phyloP scores from a whole-genome alignment of 2,329 filamentous ascomycete species.

The Aspergillus clavatus region DNA sequence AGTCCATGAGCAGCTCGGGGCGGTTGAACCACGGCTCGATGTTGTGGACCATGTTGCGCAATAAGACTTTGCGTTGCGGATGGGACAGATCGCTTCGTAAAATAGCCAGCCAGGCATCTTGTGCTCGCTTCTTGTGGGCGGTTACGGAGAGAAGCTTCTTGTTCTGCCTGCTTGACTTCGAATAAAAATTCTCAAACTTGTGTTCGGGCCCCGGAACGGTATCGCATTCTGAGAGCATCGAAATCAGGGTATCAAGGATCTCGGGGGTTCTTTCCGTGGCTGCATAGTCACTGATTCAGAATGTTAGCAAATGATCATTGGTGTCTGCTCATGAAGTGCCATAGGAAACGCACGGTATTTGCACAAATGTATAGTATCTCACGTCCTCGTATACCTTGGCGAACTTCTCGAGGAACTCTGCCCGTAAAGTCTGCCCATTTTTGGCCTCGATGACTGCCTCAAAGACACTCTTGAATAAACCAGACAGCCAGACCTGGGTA shows the following conservation, averaged over 20 bases:
- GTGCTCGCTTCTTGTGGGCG: conserved; percentile 72
- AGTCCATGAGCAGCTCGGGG: conserved; percentile 89
- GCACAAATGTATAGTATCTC: conserved; percentile 73
- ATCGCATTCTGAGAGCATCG: conserved; percentile 52
- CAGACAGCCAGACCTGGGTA: conserved; percentile 64
- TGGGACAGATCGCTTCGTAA: conserved; percentile 62
- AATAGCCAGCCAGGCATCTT: conserved; percentile 80
- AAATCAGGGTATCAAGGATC: conserved; percentile 34
- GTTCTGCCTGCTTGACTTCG: conserved; percentile 57
- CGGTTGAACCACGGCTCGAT: conserved; percentile 88
- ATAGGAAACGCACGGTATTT: conserved; percentile 57
- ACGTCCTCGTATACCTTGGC: conserved; percentile 78
- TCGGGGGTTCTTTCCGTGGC: conserved; percentile 22
- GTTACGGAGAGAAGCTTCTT: conserved; percentile 63
- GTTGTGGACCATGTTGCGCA: conserved; percentile 68
- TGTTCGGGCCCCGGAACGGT: conserved; percentile 54
- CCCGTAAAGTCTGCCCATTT: conserved; percentile 56
- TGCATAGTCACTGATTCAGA: conserved; percentile 32
- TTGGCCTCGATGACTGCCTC: conserved; percentile 55
- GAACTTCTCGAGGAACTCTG: conserved; percentile 73
- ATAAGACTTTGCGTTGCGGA: conserved; percentile 71
- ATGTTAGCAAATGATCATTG: not conserved
- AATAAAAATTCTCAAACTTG: conserved; percentile 35
- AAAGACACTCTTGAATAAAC: conserved; percentile 63
- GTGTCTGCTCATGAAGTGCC: not conserved